Conservation (phyloP, 2,329 filamentous ascomycete genomes). For the Penicillium vulpinum region DNA sequence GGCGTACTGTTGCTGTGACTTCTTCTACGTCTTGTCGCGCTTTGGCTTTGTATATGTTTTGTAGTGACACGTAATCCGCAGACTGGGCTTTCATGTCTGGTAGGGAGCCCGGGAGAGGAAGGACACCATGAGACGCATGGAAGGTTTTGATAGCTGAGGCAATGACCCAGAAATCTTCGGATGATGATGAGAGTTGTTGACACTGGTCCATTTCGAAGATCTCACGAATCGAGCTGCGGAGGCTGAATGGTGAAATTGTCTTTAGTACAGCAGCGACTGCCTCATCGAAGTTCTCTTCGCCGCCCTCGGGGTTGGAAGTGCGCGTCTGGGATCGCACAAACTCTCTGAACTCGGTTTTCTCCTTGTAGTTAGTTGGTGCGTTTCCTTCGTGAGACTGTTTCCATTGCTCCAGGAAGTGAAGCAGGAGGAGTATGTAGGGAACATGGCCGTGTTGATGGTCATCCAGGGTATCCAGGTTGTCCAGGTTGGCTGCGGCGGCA, state of each 20-base stretch:
- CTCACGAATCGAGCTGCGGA: conserved; percentile 70
- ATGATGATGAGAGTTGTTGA: conserved; percentile 45
- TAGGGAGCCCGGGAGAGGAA: conserved; percentile 82
- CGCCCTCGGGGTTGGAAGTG: conserved; percentile 74
- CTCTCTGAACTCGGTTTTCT: conserved; percentile 80
- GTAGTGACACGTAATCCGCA: conserved; percentile 81
- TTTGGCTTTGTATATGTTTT: conserved; percentile 90
- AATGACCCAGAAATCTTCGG: conserved; percentile 83
- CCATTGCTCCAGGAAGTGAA: conserved; percentile 83
- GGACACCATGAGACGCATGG: conserved; percentile 66
- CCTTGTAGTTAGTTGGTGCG: conserved; percentile 72
- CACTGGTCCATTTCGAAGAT: conserved; percentile 73
- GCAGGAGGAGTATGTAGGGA: conserved; percentile 78
- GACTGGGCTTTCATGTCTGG: conserved; percentile 99
- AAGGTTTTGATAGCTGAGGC: conserved; percentile 77
- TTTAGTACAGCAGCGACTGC: conserved; percentile 85
- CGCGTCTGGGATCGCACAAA: conserved; percentile 67
- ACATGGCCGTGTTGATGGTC: conserved; percentile 87
- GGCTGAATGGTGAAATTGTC: conserved; percentile 68
- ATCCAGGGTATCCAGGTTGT: conserved; percentile 67
- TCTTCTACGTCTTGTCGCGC: conserved; percentile 76
- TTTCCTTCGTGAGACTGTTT: conserved; percentile 66
- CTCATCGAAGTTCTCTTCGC: conserved; percentile 96
- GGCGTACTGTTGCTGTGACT: conserved; percentile 66
- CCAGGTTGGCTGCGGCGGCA: conserved; percentile 64